Evolutionary conservation across 805 yeast species (phyloP), one percentile per base, ranked within the genome.

Genomic region (Barnettozyma wickerhamii): DNA sequence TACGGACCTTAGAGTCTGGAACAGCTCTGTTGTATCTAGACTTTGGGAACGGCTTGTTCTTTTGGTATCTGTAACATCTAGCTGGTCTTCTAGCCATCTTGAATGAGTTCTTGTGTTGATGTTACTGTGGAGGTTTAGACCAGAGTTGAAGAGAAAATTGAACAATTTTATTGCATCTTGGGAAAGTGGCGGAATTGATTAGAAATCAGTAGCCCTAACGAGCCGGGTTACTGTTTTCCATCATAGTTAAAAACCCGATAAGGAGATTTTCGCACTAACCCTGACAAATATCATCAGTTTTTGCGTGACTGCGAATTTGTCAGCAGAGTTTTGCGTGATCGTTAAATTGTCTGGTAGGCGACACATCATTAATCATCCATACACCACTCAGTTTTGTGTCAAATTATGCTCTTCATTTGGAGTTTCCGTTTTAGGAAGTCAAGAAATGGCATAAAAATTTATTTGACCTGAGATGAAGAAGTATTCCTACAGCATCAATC

Each of bases 1-100:
- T 89, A 81, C 97, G 88, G 74, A 93, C 89, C 88, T 93, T 93
- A 64, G 98, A 81, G 77, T 93, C 99, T 76, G 99, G 99, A 70
- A 93, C 99, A 78, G 97, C 98, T 84, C 99, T 91, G 91, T 93
- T 93, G 89, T 90, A 93, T 79, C 99, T 90, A 67, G 98, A 90
- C 84, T 93, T 93, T 80, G 99, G 99, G 86, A 81, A 93, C 68
- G 99, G 99, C 83, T 93, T 93, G 95, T 93, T 93, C 87, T 93
- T 93, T 86, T 96, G 95, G 95, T 91, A 93, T 81, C 99, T 89
- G 96, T 93, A 93, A 82, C 99, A 93, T 84, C 98, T 88, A 83
- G 99, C 99, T 76, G 99, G 99, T 85, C 98, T 91, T 81, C 98
- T 89, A 75, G 98, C 97, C 98, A 91, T 91, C 72, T 83, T 86